phyloP scores from a whole-genome alignment of 2,329 filamentous ascomycete genomes.

The Aspergillus pseudoviridinutans region DNA sequence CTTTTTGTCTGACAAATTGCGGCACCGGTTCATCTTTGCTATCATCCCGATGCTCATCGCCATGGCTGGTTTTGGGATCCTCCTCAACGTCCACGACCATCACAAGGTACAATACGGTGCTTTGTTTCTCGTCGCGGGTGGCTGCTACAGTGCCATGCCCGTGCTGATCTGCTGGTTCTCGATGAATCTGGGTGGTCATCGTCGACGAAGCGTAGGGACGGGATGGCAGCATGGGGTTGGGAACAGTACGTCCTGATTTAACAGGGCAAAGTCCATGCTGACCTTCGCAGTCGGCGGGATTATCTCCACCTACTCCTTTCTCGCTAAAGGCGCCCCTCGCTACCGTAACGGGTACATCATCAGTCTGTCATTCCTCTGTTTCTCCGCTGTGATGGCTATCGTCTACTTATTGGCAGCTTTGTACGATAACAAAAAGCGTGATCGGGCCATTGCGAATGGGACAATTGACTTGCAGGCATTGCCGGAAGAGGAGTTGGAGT shows the following conservation, averaged over 20 bases:
- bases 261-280: no score
- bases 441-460: constrained; percentile 2
- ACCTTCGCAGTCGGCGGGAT: constrained; percentile 12
- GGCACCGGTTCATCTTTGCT: constrained; percentile 71
- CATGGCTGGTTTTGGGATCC: constrained; percentile 70
- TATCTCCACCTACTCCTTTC: constrained; percentile 15
- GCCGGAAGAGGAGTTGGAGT: constrained; percentile 5
- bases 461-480: background rate
- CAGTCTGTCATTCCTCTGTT: constrained; percentile 11
- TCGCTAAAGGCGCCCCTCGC: constrained; percentile 12
- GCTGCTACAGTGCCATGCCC: constrained; percentile 79
- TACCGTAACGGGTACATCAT: constrained; percentile 16
- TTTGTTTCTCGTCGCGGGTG: constrained; percentile 75
- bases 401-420: constrained; percentile 4
- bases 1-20: constrained; percentile 64
- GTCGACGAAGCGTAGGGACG: constrained; percentile 63
- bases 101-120: constrained; percentile 67
- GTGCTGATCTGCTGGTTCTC: constrained; percentile 79
- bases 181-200: constrained; percentile 73
- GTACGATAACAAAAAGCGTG: constrained; percentile 11
- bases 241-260: background rate
- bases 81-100: constrained; percentile 68
- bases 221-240: constrained; percentile 77
- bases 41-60: constrained; percentile 63
- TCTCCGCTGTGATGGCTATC: constrained; percentile 7